A percentile compares a stretch with the other conserved stretches of the same genome.
Evolutionary conservation across 2,329 filamentous ascomycete genomes (phyloP).

Genomic region (Colletotrichum sp.): DNA sequence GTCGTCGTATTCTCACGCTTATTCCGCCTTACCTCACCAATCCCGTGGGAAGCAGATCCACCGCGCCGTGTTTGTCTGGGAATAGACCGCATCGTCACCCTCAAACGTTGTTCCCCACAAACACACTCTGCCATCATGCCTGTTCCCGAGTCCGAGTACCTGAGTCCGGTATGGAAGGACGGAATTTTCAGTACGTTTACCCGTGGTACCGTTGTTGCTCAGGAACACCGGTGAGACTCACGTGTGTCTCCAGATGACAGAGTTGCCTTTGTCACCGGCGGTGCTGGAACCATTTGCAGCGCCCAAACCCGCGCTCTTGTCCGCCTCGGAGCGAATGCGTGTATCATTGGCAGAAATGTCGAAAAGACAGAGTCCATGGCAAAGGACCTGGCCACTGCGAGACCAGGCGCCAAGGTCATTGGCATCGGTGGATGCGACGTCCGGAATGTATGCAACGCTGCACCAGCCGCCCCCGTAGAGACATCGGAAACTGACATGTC

Average conservation of each 20-base stretch:
- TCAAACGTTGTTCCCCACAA: background rate
- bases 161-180: slow-evolving; percentile 86
- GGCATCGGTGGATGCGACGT: slow-evolving; percentile 85
- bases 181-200: slow-evolving; percentile 76
- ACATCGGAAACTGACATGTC: background rate
- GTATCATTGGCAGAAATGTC: slow-evolving; percentile 88
- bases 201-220: background rate
- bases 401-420: slow-evolving; percentile 82
- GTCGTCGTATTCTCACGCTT: background rate
- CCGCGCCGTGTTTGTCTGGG: background rate
- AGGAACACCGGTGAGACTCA: slow-evolving; percentile 13
- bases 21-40: background rate
- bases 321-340: slow-evolving; percentile 88
- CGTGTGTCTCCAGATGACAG: slow-evolving; percentile 67
- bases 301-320: slow-evolving; percentile 93
- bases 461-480: background rate
- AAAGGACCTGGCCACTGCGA: slow-evolving; percentile 79
- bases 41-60: background rate
- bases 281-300: slow-evolving; percentile 91
- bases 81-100: background rate
- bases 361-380: slow-evolving; percentile 87
- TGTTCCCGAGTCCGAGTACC: slow-evolving; percentile 73
- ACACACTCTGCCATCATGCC: slow-evolving; percentile 55
- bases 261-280: slow-evolving; percentile 94
- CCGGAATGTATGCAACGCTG: slow-evolving; percentile 59